Evolutionary conservation across 108 stramenopile genomes (phyloP), one percentile per base, ranked within the genome.

Genomic region (Skeletonema marinoi): DNA sequence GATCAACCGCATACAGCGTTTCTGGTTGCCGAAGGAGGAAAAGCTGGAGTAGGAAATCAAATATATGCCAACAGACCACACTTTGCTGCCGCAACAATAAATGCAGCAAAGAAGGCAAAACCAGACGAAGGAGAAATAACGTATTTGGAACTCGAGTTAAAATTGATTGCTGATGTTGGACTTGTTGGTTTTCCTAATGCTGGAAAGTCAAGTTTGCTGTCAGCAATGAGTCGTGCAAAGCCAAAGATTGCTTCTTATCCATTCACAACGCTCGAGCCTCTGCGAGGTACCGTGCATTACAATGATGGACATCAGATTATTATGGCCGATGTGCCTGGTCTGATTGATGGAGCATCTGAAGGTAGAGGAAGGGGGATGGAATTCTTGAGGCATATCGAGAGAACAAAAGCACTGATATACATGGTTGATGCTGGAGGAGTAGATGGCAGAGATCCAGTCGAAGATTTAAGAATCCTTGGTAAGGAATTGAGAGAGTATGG

Each of bases 121-220:
- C 83, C 91, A 1, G 54, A 71, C 60, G 44, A 39, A 6, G 88
- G 91, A 25, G 89, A 89, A 39, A 46, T 58, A 35, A 85, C 83
- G 21, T 80, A 81, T 70, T 51, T 98, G 33, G 93, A 96, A 61
- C 83, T 99, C 32, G 98, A 99, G 77, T 77, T 99, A 31, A 97
- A 98, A 77, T 79, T 93, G 61, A 94, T 98, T 68, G 98, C 98
- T 0, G 99, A 99, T 70, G 88, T 99, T 63, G 99, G 98, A 10
- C 83, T 99, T 17, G 98, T 99, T 33, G 99, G 99, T n/a, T 97
- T 95, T 76, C 99, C 99, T 1, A 99, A 99, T 81, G 98, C 97
- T 16, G 99, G 99, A 17, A 99, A 99, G 78, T 88, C 86, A 4
- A 93, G 92, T 65, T 82, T 99, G 14, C 78, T 98, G 21, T 85